phyloP scores from a whole-genome alignment of 176 grass and related monocot species.

The Oryza glumipatula region DNA sequence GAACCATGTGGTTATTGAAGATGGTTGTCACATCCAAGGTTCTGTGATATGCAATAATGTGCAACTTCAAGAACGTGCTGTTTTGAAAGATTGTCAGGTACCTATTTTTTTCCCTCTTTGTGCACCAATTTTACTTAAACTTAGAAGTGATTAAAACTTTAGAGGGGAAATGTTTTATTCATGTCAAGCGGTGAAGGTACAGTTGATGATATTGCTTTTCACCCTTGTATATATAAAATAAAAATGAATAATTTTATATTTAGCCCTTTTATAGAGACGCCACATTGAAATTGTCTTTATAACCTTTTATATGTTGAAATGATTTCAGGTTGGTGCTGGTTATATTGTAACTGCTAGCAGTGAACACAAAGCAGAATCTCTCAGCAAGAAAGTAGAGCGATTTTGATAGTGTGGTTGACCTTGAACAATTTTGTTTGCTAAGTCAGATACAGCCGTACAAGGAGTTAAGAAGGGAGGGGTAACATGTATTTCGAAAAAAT shows the following conservation, averaged over 20 bases:
- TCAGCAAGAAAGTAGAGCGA: conserved; percentile 67
- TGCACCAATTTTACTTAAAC: background rate
- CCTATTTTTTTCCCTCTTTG: background rate
- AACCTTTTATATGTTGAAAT: background rate
- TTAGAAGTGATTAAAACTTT: conserved; percentile 7
- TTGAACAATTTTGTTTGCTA: conserved; percentile 35
- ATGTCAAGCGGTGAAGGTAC: background rate
- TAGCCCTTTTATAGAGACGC: background rate
- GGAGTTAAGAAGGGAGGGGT: background rate
- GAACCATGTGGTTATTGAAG: conserved; percentile 96
- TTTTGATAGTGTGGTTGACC: conserved; percentile 36
- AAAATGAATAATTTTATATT: conserved; percentile 2
- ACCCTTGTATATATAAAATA: background rate
- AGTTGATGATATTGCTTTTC: conserved; percentile 4
- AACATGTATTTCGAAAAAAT: background rate
- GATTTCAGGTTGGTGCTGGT: conserved; percentile 76
- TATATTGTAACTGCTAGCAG: conserved; percentile 85
- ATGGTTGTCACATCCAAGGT: conserved; percentile 92
- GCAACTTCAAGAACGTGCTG: conserved; percentile 91
- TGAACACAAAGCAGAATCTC: conserved; percentile 81
- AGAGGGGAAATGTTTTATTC: background rate
- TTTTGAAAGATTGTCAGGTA: conserved; percentile 98
- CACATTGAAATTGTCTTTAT: conserved; percentile 5
- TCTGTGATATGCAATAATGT: conserved; percentile 95
- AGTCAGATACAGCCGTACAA: conserved; percentile 13